Conservation (phyloP, 495 filamentous ascomycete species). For the Umbilicaria muhlenbergii region DNA sequence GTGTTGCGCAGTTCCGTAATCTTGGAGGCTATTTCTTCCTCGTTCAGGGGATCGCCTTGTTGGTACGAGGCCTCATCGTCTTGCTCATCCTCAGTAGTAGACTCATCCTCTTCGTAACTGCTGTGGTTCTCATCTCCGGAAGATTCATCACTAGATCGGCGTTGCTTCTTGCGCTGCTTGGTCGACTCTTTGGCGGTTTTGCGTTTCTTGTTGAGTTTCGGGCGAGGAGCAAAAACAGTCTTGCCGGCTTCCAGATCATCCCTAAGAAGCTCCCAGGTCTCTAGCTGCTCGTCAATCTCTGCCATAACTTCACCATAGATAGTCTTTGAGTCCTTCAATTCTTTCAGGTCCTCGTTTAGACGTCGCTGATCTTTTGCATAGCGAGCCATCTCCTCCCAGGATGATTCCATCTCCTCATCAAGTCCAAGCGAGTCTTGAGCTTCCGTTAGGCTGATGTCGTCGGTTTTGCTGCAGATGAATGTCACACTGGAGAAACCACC, state of each 20-base stretch:
- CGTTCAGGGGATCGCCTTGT: constrained; percentile 17
- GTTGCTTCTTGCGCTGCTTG: constrained; percentile 14
- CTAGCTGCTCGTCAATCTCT: constrained; percentile 23
- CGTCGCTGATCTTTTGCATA: constrained; percentile 20
- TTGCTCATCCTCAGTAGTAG: constrained; percentile 8
- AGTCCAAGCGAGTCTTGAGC: constrained; percentile 29
- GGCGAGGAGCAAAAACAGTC: constrained; percentile 30
- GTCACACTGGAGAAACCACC: constrained; percentile 35
- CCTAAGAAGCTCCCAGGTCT: constrained; percentile 31
- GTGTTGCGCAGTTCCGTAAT: constrained; percentile 19
- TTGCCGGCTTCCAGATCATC: constrained; percentile 29
- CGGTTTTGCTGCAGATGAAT: constrained; percentile 56
- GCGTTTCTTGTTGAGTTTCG: constrained; percentile 15
- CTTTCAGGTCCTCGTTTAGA: constrained; percentile 18
- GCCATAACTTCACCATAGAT: constrained; percentile 19
- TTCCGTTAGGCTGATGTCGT: constrained; percentile 44
- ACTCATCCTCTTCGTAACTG: constrained; percentile 3
- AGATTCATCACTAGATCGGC: constrained; percentile 6
- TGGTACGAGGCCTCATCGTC: constrained; percentile 2
- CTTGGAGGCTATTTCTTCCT: constrained; percentile 20
- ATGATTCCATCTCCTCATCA: constrained; percentile 20
- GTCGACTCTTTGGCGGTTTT: constrained; percentile 21
- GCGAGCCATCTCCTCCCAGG: constrained; percentile 18
- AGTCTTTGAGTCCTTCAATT: constrained; percentile 20
- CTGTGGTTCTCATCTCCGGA: constrained; percentile 14